Percentiles rank a stretch among this genome's conserved stretches.
phyloP scores from a whole-genome alignment of 2,329 filamentous ascomycete genomes.

The Fusarium nygamai region DNA sequence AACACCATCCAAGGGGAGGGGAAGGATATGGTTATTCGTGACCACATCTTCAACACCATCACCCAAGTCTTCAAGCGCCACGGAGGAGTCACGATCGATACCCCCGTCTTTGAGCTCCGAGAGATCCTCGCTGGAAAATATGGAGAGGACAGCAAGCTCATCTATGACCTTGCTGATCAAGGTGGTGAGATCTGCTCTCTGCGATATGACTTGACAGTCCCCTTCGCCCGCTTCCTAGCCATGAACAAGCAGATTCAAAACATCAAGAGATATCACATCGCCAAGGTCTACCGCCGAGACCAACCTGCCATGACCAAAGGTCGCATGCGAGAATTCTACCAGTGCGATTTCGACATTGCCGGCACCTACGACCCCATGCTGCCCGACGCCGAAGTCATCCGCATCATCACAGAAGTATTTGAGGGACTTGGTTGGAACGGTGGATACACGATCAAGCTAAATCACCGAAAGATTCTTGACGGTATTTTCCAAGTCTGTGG shows the following conservation, averaged over 20 bases:
- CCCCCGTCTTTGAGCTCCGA: conserved; percentile 84
- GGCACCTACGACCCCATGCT: conserved; percentile 90
- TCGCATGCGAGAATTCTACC: conserved; percentile 95
- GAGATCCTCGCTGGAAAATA: conserved; percentile 91
- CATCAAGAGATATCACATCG: conserved; percentile 95
- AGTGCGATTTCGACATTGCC: conserved; percentile 97
- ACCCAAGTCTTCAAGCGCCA: conserved; percentile 84
- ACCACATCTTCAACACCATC: conserved; percentile 82
- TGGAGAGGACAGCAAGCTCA: conserved; percentile 91
- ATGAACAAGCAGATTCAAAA: conserved; percentile 85
- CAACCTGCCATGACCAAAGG: conserved; percentile 81
- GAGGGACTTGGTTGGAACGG: conserved; percentile 79
- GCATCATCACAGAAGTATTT: conserved; percentile 87
- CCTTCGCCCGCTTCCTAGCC: conserved; percentile 90
- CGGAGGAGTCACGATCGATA: conserved; percentile 82
- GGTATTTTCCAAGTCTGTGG: conserved; percentile 92
- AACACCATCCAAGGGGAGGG: conserved; percentile 63
- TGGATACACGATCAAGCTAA: conserved; percentile 88
- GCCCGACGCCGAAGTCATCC: conserved; percentile 88
- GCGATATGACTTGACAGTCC: conserved; percentile 88
- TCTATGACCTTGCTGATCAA: conserved; percentile 88
- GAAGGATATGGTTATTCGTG: conserved; percentile 80
- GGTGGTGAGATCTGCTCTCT: conserved; percentile 80
- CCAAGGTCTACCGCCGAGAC: conserved; percentile 74
- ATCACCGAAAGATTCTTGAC: conserved; percentile 93